Base-by-base conservation (phyloP, 116 monocot genomes). In the Trichopus zeylanicus region DNA sequence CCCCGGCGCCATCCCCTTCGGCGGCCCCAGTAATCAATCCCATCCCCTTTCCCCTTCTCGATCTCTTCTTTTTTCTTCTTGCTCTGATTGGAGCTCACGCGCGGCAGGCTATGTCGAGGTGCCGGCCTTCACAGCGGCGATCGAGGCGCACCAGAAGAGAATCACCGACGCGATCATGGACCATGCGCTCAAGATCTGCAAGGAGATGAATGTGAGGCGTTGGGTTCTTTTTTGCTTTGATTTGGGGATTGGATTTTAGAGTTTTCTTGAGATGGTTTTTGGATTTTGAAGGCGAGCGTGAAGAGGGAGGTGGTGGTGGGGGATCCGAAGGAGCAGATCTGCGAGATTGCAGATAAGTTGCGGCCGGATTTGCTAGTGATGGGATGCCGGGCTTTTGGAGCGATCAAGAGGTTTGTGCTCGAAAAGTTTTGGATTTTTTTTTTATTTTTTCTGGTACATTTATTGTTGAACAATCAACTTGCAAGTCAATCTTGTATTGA, bases 331-430 rank as follows among this genome's bases (percentile, higher is more conserved):
- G 86, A 89, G 48, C 64, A 53, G 48, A 89, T 94, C 37, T 94
- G 94, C 19, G 76, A 94, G 53, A 47, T 62, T 12, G 48, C 73
- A 12, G 64, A 34, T 5, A 75, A 74, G 6, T 59, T 73, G 62
- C 61, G 72, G 7, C 72, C 89, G 3, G 94, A 89, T 81, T 70
- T 89, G 34, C 78, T 94, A 27, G 94, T 94, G 38, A 94, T 94
- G 89, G 94, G 94, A 22, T 94, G 82, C 67, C 82, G 94, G 15
- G 70, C 83, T 31, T 66, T 75, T 49, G 83, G 94, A 10, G 80
- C 86, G 0, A 86, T 94, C 53, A 89, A 83, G 64, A 94, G 94
- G 94, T 94, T n/a, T n/a, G n/a, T n/a, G n/a, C n/a, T n/a, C n/a
- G n/a, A n/a, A n/a, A n/a, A n/a, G n/a, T n/a, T n/a, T n/a, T n/a